Evolutionary conservation across 2,329 filamentous ascomycete genomes (phyloP), one percentile per base, ranked within the genome.

Genomic region (Oidium heveae): DNA sequence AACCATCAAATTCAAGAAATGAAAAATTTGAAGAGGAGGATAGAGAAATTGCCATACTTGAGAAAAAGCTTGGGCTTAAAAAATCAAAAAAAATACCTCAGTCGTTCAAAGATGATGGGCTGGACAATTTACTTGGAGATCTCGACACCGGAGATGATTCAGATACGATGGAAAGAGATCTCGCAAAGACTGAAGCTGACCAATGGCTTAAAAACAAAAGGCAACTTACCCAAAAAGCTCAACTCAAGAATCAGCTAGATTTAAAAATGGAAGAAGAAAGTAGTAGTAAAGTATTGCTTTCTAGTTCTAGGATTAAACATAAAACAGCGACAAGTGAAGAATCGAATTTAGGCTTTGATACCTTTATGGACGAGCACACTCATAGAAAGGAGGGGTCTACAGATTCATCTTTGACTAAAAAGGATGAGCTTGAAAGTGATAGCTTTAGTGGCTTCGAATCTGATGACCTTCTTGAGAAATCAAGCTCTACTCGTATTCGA

Each of bases 21-120:
- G 74, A 80, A 3, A 78, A 76, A 60, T 70, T 95, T 4, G 80
- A 77, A 0, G 73, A 85, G 57, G 89, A 98, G 56, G 87, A 96
- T 63, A 84, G 80, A 1, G 86, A 94, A 61, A 96, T 98, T 60
- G 81, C 82, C 20, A 80, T 80, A 2, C 70, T 95, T 34, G 91
- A 98, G 69, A 87, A 82, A 66, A 93, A 85, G 63, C 70, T 98
- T 2, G 89, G 91, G 0, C 74, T 95, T 36, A 80, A 74, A 59
- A 77, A 79, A 24, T 82, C 82, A 57, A 93, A 86, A 63, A 80
- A 76, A 34, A 67, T 86, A 5, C 80, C 81, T 0, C 82, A 84
- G 59, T 72, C 79, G 0, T 86, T 88, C 61, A 75, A 78, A 20
- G 84, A 94, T 7, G 88, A 95, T 63, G 89, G 87, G 0, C 69